Base-by-base conservation (phyloP, 1,139 yeast species). In the Kodamaea suecica region DNA sequence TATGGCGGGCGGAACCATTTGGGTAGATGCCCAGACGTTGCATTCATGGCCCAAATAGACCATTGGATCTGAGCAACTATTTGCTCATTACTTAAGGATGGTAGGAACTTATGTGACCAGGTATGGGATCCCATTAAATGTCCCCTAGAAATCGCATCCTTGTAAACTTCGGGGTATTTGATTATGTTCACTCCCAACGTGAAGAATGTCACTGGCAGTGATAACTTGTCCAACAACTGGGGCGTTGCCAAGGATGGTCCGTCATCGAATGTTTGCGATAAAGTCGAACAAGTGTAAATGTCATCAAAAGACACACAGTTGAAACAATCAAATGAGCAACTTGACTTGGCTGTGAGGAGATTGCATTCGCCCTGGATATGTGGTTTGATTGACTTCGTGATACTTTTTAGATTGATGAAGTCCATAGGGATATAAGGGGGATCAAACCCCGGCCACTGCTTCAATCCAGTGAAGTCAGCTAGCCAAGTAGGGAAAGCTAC, bases 41-140 rank as follows among this genome's bases (percentile, higher is more conserved):
- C 96, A 61, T 92, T 88, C 94, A 88, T 86, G 4, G 97, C 96
- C 97, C 97, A 90, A 25, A 88, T 79, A 2, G 95, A 83, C 98
- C 97, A 90, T 60, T 90, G 82, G 31, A 90, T 63, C 56, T 90
- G 96, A 0, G 97, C 95, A 40, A 84, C 79, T 14, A 90, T 77
- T 43, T 86, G 76, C 57, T 86, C 92, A 54, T 87, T 87, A 12
- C 78, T 59, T 39, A 90, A 66, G 1, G 80, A 62, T 1, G 97
- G 97, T 42, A 90, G 68, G 49, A 82, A 85, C 39, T 80, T 79
- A 61, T 90, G 97, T 4, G 92, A 80, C 96, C 97, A 90, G 1
- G 97, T 87, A 57, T 90, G 98, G 0, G 90, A 75, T 1, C 86
- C 97, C 55, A 88, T 64, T 24, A 88, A 61, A 56, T 92, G 97